A percentile compares a stretch with the other conserved stretches of the same genome.
phyloP scores from a whole-genome alignment of 2,329 filamentous ascomycete genomes.

The Cylindrodendrum hubeiense region DNA sequence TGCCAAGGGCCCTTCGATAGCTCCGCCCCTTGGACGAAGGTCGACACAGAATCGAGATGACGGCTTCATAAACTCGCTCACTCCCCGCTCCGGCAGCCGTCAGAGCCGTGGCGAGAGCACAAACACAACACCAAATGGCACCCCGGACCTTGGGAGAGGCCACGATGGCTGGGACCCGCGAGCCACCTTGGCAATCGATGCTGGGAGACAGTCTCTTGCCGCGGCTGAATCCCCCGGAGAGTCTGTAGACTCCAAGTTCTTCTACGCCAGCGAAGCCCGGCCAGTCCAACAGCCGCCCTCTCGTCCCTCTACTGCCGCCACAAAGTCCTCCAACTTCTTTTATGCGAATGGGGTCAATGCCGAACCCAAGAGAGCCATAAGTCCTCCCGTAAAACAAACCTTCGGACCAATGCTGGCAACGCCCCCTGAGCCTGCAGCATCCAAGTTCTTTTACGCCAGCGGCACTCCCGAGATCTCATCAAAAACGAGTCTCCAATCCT shows the following conservation, averaged over 20 bases:
- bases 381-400: slow-evolving; percentile 44
- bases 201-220: slow-evolving; percentile 39
- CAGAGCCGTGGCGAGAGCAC: slow-evolving; percentile 78
- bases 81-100: slow-evolving; percentile 81
- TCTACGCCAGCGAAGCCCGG: slow-evolving; percentile 87
- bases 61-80: slow-evolving; percentile 74
- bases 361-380: slow-evolving; percentile 52
- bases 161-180: slow-evolving; percentile 58
- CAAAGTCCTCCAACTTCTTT: slow-evolving; percentile 66
- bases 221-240: slow-evolving; percentile 45
- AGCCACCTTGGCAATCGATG: slow-evolving; percentile 48
- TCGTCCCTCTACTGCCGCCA: slow-evolving; percentile 55
- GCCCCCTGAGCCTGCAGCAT: slow-evolving; percentile 55
- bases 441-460: slow-evolving; percentile 84
- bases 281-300: slow-evolving; percentile 51
- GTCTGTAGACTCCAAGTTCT: slow-evolving; percentile 75
- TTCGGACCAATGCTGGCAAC: slow-evolving; percentile 52
- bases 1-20: slow-evolving; percentile 53
- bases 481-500: slow-evolving; percentile 52
- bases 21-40: slow-evolving; percentile 58
- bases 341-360: slow-evolving; percentile 65
- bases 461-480: slow-evolving; percentile 64
- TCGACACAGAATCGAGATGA: slow-evolving; percentile 45
- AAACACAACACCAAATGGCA: slow-evolving; percentile 74
- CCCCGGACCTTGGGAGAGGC: slow-evolving; percentile 62